A percentile compares a stretch with the other conserved stretches of the same genome.
Conservation (phyloP, 2,329 filamentous ascomycete species). For the Purpureocillium lavendulum region DNA sequence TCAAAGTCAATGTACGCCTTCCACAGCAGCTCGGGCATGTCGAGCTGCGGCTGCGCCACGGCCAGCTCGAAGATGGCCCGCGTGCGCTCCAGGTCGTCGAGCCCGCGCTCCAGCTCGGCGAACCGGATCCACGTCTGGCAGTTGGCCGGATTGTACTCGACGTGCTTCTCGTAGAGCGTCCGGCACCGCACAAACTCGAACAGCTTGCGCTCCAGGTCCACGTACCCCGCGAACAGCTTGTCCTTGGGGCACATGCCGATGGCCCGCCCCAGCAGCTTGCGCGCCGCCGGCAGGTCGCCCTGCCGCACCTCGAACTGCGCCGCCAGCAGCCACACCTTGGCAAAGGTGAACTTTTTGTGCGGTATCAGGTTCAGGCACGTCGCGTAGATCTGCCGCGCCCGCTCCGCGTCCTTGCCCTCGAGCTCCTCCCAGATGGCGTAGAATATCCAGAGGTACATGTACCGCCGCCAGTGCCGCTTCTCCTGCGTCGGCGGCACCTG, state of each 20-base stretch:
- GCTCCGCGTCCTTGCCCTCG: conserved; percentile 66
- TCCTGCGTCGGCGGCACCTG: conserved; percentile 92
- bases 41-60: conserved; percentile 70
- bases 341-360: conserved; percentile 95
- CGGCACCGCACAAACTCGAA: conserved; percentile 92
- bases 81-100: conserved; percentile 83
- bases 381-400: conserved; percentile 83
- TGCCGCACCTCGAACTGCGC: conserved; percentile 91
- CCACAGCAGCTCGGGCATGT: conserved; percentile 98
- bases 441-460: conserved; percentile 97
- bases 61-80: conserved; percentile 90
- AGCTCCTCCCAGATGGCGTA: conserved; percentile 95
- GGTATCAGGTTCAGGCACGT: conserved; percentile 83
- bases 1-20: conserved; percentile 99
- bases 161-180: conserved; percentile 86
- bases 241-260: conserved; percentile 96
- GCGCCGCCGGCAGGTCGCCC: conserved; percentile 66
- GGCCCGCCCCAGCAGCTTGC: conserved; percentile 82
- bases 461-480: conserved; percentile 93
- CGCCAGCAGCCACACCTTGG: conserved; percentile 91
- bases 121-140: conserved; percentile 95
- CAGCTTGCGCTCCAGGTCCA: conserved; percentile 84
- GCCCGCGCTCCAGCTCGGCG: conserved; percentile 81
- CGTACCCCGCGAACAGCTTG: conserved; percentile 87
- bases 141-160: conserved; percentile 86